These are phyloP conservation scores for Monosporascus sp. DNA, from an alignment of 2,329 filamentous ascomycete genomes.

Conservation along the genomic window DNA sequence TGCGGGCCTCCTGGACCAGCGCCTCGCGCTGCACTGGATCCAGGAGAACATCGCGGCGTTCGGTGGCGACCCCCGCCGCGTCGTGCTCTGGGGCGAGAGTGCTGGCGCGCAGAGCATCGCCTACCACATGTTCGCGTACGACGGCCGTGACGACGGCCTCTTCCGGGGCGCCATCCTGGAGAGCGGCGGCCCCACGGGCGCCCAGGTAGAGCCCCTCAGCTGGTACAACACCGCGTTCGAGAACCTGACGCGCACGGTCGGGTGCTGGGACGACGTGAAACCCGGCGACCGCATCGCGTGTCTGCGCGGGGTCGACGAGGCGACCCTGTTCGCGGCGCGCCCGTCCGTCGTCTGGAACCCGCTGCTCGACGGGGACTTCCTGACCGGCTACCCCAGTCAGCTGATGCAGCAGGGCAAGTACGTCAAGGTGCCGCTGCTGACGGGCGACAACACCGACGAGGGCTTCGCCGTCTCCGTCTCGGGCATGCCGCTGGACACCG, in stretches of 20 bases:
- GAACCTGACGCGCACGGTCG: slow-evolving; percentile 29
- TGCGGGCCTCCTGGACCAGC: slow-evolving; percentile 45
- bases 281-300: slow-evolving; percentile 29
- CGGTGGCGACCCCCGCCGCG: slow-evolving; percentile 39
- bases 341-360: slow-evolving; percentile 36
- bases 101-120: slow-evolving; percentile 35
- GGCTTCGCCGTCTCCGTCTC: slow-evolving; percentile 34
- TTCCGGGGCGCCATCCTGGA: slow-evolving; percentile 51
- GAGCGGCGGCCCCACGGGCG: slow-evolving; percentile 36
- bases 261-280: slow-evolving; percentile 25
- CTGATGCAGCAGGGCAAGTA: slow-evolving; percentile 36
- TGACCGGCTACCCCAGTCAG: slow-evolving; percentile 41
- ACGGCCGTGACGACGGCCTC: slow-evolving; percentile 48
- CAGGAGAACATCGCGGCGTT: slow-evolving; percentile 49
- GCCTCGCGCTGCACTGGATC: slow-evolving; percentile 44
- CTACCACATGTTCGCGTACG: slow-evolving; percentile 49
- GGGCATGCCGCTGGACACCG: slow-evolving; percentile 27
- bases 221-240: slow-evolving; percentile 30
- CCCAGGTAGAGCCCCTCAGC: slow-evolving; percentile 24
- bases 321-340: slow-evolving; percentile 28
- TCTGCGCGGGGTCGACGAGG: slow-evolving; percentile 27
- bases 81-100: slow-evolving; percentile 44
- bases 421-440: slow-evolving; percentile 38
- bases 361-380: slow-evolving; percentile 40
- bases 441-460: slow-evolving; percentile 45